These are phyloP conservation scores for Clonostachys sp. DNA, from an alignment of 2,329 filamentous ascomycete species.

Conservation along the genomic window DNA sequence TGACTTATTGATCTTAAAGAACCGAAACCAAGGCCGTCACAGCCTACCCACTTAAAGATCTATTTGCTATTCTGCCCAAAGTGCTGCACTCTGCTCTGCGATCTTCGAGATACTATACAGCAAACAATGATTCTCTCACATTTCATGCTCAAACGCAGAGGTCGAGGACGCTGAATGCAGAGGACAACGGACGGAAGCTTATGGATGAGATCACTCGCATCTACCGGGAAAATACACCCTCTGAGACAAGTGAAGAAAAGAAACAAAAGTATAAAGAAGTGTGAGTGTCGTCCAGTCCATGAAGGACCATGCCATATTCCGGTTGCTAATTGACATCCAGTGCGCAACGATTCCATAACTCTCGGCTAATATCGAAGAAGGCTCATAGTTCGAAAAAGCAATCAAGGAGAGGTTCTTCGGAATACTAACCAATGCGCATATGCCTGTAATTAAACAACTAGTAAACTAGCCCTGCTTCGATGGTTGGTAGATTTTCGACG, in stretches of 20 bases:
- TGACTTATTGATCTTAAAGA: constrained; percentile 24
- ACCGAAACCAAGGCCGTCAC: constrained; percentile 58
- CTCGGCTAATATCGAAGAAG: constrained; percentile 43
- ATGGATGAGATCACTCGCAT: constrained; percentile 41
- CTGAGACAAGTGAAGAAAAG: constrained; percentile 38
- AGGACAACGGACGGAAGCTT: constrained; percentile 47
- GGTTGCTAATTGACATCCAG: constrained; percentile 13
- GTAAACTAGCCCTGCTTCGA: too few relatives aligned
- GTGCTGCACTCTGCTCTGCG: constrained; percentile 40
- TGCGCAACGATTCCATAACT: constrained; percentile 37
- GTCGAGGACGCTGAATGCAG: constrained; percentile 44
- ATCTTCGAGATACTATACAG: constrained; percentile 50
- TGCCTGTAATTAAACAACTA: too few relatives aligned
- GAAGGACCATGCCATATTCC: constrained; percentile 1
- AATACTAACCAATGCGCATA: constrained; percentile 4
- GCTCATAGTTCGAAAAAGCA: constrained; percentile 45
- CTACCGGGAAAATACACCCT: constrained; percentile 40
- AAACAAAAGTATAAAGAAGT: constrained; percentile 41
- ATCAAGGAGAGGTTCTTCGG: constrained; percentile 28
- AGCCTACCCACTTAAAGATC: constrained; percentile 41
- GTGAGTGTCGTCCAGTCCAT: constrained; percentile 22
- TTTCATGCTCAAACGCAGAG: constrained; percentile 52
- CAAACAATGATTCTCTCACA: constrained; percentile 43
- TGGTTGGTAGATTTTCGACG: too few relatives aligned
- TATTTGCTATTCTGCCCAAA: constrained; percentile 39